These are phyloP conservation scores for Lathyrus aphaca DNA, from an alignment of 306 rosid species.

Conservation along the genomic window DNA sequence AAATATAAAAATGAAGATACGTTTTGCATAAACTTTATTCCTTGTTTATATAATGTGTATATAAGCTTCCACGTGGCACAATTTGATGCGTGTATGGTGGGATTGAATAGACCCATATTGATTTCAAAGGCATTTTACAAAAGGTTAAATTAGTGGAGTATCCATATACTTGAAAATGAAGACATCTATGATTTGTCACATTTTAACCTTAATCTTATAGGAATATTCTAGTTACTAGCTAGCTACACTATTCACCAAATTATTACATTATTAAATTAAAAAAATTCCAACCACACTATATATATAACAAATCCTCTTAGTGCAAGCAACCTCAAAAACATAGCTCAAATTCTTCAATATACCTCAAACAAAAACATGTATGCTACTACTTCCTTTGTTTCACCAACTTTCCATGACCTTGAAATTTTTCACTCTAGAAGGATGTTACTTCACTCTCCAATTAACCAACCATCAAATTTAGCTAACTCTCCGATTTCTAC, in stretches of 20 bases:
- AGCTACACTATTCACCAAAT: conserved; percentile 5
- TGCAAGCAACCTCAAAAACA: conserved; percentile 35
- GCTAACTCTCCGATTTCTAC: conserved; percentile 45
- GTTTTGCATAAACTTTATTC: conserved; percentile 1
- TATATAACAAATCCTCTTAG: conserved; percentile 33
- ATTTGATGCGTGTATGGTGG: conserved; percentile 46
- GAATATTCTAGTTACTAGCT: conserved; percentile 49
- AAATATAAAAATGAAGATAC: not conserved
- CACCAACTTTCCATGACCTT: conserved; percentile 43
- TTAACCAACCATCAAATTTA: conserved; percentile 40
- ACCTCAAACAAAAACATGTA: conserved; percentile 45
- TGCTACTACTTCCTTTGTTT: conserved; percentile 44
- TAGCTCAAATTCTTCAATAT: conserved; percentile 13
- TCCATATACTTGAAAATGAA: conserved; percentile 43
- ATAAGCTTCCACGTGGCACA: conserved; percentile 39
- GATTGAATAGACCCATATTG: conserved; percentile 49
- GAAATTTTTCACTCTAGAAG: conserved; percentile 63
- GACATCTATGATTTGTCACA: conserved; percentile 23
- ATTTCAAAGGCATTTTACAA: conserved; percentile 52
- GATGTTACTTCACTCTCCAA: conserved; percentile 55
- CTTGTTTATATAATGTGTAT: conserved; percentile 9
- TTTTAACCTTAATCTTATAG: not conserved
- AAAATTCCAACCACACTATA: conserved; percentile 40
- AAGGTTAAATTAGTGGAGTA: conserved; percentile 52
- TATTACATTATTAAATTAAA: not conserved